phyloP scores from a whole-genome alignment of 345 rosid species.

The Tarenaya hassleriana region DNA sequence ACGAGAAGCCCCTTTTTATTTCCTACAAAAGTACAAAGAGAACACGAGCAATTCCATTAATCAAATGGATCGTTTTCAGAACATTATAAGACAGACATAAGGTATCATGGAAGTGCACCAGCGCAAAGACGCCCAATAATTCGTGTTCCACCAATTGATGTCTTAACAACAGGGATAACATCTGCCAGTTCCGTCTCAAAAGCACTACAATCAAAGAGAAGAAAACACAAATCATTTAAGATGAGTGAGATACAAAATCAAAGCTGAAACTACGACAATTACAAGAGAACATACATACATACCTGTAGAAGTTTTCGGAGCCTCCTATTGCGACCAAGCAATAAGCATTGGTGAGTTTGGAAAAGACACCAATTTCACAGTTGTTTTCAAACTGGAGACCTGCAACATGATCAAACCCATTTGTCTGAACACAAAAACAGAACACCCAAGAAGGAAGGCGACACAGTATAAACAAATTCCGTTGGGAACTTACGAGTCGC shows the following conservation, averaged over 20 bases:
- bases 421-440: too few species aligned
- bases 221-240: not conserved
- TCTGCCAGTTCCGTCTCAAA: constrained; percentile 86
- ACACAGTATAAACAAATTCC: too few species aligned
- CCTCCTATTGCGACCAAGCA: constrained; percentile 87
- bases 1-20: constrained; percentile 93
- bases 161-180: constrained; percentile 82
- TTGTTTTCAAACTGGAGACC: constrained; percentile 88
- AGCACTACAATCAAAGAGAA: constrained; percentile 32
- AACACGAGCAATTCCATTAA: not conserved
- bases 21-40: constrained; percentile 42
- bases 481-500: too few species aligned
- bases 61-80: not conserved
- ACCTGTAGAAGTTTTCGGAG: constrained; percentile 71
- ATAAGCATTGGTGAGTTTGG: constrained; percentile 82
- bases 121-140: constrained; percentile 87
- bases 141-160: constrained; percentile 76
- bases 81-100: not conserved
- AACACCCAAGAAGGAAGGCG: too few species aligned
- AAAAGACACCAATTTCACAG: constrained; percentile 80
- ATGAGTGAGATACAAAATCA: not conserved
- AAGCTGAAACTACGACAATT: not conserved
- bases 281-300: not conserved
- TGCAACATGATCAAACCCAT: constrained; percentile 5
- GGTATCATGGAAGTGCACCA: constrained; percentile 34